A percentile compares a stretch with the other conserved stretches of the same genome.
Conservation (phyloP, 805 yeast species). For the Starmerella geochares region DNA sequence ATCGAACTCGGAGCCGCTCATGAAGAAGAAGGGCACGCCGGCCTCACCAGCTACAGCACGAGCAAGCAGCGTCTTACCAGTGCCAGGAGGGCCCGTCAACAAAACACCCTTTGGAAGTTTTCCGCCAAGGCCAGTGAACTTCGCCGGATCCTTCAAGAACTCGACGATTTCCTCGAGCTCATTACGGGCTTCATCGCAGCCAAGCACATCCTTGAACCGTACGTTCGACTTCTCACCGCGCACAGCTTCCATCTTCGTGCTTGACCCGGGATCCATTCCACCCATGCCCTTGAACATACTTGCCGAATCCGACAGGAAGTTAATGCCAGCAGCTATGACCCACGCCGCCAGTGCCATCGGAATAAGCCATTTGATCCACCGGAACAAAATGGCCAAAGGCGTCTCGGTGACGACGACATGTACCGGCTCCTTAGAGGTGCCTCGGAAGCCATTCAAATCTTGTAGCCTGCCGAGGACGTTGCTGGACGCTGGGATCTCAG, state of each 20-base stretch:
- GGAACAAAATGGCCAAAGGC: conserved; percentile 61
- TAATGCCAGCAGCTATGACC: conserved; percentile 69
- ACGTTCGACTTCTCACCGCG: conserved; percentile 82
- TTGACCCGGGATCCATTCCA: conserved; percentile 31
- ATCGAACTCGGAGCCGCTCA: conserved; percentile 98
- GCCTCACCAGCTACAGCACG: conserved; percentile 99
- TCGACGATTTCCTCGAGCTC: conserved; percentile 98
- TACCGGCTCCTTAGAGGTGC: conserved; percentile 56
- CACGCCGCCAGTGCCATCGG: conserved; percentile 72
- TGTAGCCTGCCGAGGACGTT: conserved; percentile 3
- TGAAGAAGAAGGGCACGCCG: conserved; percentile 94
- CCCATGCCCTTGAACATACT: conserved; percentile 53
- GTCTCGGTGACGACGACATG: conserved; percentile 91
- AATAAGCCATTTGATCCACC: conserved; percentile 81
- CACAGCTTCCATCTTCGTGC: conserved; percentile 61
- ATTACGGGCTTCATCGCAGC: conserved; percentile 96
- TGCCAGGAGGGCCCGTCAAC: conserved; percentile 97
- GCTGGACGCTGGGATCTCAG: conserved; percentile 22
- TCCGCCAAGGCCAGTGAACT: conserved; percentile 94
- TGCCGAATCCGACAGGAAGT: conserved; percentile 70
- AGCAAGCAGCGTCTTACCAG: conserved; percentile 93
- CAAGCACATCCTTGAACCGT: conserved; percentile 85
- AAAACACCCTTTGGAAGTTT: conserved; percentile 94
- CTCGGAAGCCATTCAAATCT: conserved; percentile 1
- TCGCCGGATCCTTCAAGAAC: conserved; percentile 88